Evolutionary conservation across 495 filamentous ascomycete genomes (phyloP).

Genomic region (Corynascus novoguineensis): DNA sequence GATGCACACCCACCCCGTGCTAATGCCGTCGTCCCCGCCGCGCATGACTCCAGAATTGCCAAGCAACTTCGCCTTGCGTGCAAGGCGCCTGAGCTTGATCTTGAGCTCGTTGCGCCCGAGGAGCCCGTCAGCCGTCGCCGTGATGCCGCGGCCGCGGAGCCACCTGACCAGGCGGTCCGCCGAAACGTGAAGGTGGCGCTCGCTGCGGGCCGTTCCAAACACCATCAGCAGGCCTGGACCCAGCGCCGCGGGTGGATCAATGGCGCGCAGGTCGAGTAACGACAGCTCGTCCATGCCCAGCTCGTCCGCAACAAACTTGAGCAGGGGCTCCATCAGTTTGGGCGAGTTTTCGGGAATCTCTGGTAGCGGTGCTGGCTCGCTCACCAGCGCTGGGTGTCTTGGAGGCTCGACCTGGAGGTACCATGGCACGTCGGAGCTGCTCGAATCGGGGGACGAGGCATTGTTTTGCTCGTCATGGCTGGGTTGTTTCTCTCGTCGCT

Average conservation of each 20-base stretch:
- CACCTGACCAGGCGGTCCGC: constrained; percentile 84
- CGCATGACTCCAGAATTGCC: constrained; percentile 47
- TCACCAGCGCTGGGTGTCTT: constrained; percentile 46
- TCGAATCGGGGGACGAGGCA: background rate
- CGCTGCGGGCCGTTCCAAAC: constrained; percentile 84
- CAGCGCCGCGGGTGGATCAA: constrained; percentile 81
- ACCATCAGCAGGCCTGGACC: constrained; percentile 89
- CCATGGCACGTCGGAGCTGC: constrained; percentile 56
- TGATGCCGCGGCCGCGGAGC: constrained; percentile 67
- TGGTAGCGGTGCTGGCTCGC: constrained; percentile 63
- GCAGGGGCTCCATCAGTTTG: constrained; percentile 60
- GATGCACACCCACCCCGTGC: constrained; percentile 93
- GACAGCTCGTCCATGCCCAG: constrained; percentile 74
- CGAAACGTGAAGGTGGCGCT: constrained; percentile 89
- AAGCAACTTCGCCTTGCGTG: constrained; percentile 70
- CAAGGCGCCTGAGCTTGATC: constrained; percentile 71
- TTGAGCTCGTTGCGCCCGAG: constrained; percentile 88
- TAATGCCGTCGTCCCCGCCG: constrained; percentile 68
- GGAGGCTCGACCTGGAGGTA: constrained; percentile 71
- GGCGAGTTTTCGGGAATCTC: constrained; percentile 70
- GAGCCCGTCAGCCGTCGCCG: constrained; percentile 77
- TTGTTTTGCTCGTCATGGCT: constrained; percentile 1
- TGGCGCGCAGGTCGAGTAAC: constrained; percentile 71
- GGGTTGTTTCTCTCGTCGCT: background rate
- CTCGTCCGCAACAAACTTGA: constrained; percentile 74